Conservation (phyloP, 2,329 filamentous ascomycete species). For the Didymella sp. region DNA sequence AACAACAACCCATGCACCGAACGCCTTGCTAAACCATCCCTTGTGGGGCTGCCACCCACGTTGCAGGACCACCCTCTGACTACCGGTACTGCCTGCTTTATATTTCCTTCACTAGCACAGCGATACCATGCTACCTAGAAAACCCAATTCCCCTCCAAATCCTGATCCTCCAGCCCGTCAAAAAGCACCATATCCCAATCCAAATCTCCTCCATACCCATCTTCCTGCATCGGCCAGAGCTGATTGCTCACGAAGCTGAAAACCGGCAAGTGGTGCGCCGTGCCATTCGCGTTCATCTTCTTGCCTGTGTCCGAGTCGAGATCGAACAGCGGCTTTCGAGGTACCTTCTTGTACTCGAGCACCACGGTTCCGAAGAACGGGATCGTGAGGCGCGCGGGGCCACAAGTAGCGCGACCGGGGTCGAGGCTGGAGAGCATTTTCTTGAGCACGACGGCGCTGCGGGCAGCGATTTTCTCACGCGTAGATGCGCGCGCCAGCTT, state of each 20-base stretch:
- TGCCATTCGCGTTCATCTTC: slow-evolving; percentile 36
- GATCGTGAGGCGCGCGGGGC: slow-evolving; percentile 36
- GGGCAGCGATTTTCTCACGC: slow-evolving; percentile 45
- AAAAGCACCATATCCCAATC: slow-evolving; percentile 48
- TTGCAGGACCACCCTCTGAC: too few relatives aligned
- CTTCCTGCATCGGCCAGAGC: slow-evolving; percentile 38
- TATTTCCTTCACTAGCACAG: neutral
- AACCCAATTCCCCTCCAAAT: slow-evolving; percentile 47
- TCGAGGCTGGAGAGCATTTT: slow-evolving; percentile 45
- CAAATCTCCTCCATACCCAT: slow-evolving; percentile 21
- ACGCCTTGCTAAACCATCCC: slow-evolving; percentile 10
- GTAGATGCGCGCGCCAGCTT: slow-evolving; percentile 40
- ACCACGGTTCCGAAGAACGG: slow-evolving; percentile 48
- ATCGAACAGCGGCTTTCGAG: slow-evolving; percentile 39
- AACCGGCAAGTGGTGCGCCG: slow-evolving; percentile 37
- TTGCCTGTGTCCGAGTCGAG: slow-evolving; percentile 39
- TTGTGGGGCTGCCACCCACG: neutral
- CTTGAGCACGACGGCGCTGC: slow-evolving; percentile 44
- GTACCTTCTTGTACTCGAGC: slow-evolving; percentile 38
- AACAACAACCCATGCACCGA: slow-evolving; percentile 8
- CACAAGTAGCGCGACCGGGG: too few relatives aligned
- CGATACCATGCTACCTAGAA: slow-evolving; percentile 24
- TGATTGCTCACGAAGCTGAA: slow-evolving; percentile 47
- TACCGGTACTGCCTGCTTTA: too few relatives aligned
- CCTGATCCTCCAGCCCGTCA: slow-evolving; percentile 45